phyloP scores from a whole-genome alignment of 345 rosid genomes.

The Hibiscus mutabilis region DNA sequence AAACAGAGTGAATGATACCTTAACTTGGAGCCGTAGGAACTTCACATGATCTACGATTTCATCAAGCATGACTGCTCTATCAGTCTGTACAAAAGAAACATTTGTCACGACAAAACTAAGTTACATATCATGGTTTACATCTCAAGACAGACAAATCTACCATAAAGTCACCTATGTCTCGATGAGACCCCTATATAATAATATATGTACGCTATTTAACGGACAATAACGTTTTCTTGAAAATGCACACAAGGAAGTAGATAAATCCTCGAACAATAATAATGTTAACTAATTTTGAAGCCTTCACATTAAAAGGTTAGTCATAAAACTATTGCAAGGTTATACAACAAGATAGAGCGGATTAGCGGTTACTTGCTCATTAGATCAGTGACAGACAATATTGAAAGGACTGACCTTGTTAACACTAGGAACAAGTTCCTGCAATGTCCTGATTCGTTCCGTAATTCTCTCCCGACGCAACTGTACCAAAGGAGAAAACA shows the following conservation, averaged over 20 bases:
- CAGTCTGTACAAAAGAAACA: slow-evolving; percentile 51
- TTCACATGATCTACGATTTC: slow-evolving; percentile 98
- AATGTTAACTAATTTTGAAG: not conserved
- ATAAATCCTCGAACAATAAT: not conserved
- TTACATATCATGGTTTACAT: not conserved
- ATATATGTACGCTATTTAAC: not conserved
- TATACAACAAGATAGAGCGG: not conserved
- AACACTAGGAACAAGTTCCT: not conserved
- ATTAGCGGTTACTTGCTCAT: not conserved
- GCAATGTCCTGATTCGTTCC: not conserved
- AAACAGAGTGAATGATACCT: slow-evolving; percentile 40
- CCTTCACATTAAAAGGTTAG: not conserved
- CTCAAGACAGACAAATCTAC: slow-evolving; percentile 4
- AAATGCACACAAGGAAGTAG: not conserved
- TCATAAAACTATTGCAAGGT: not conserved
- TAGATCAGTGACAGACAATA: not conserved
- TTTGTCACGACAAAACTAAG: not conserved
- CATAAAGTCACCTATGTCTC: not conserved
- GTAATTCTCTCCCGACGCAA: not conserved
- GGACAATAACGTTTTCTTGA: not conserved
- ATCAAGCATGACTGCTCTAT: slow-evolving; percentile 97
- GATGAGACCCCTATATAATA: not conserved
- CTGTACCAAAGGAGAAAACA: not conserved
- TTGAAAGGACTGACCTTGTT: not conserved
- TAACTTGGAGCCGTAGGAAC: slow-evolving; percentile 96